phyloP scores from a whole-genome alignment of 2,329 filamentous ascomycete genomes.

The Diaporthe batatas region DNA sequence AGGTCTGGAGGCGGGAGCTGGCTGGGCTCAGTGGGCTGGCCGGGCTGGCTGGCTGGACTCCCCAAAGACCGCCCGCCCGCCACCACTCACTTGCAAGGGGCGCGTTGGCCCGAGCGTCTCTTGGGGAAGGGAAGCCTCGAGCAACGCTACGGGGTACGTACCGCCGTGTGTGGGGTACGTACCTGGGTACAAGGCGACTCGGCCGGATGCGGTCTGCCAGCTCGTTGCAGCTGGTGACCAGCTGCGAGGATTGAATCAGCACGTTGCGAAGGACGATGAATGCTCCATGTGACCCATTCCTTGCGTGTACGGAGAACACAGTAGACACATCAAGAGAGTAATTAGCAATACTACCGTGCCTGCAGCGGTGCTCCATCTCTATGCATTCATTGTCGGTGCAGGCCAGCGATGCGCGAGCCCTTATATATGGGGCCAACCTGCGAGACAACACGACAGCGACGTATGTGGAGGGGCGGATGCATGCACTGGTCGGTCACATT shows the following conservation, averaged over 20 bases:
- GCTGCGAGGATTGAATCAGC: not conserved
- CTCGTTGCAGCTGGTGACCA: conserved; percentile 10
- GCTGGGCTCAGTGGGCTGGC: conserved; percentile 12
- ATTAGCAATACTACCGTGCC: too few relatives aligned
- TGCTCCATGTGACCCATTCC: not conserved
- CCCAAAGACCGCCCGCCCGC: conserved; percentile 12
- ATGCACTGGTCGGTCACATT: too few relatives aligned
- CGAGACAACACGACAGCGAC: too few relatives aligned
- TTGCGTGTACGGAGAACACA: not conserved
- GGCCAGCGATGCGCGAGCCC: not conserved
- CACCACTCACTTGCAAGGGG: not conserved
- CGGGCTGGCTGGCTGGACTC: conserved; percentile 11
- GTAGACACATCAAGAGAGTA: not conserved
- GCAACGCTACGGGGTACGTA: not conserved
- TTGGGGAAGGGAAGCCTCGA: conserved; percentile 9
- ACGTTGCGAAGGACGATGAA: not conserved
- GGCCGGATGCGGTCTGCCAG: conserved; percentile 8
- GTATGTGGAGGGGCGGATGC: not conserved
- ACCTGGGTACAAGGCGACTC: not conserved
- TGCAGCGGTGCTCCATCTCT: not conserved
- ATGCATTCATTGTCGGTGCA: conserved; percentile 10
- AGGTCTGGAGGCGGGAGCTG: conserved; percentile 34
- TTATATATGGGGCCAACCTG: too few relatives aligned
- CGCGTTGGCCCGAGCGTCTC: conserved; percentile 34
- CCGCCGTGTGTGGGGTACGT: not conserved